Conservation (phyloP, 768 basidiomycete genomes). For the Pleurotus djamor region DNA sequence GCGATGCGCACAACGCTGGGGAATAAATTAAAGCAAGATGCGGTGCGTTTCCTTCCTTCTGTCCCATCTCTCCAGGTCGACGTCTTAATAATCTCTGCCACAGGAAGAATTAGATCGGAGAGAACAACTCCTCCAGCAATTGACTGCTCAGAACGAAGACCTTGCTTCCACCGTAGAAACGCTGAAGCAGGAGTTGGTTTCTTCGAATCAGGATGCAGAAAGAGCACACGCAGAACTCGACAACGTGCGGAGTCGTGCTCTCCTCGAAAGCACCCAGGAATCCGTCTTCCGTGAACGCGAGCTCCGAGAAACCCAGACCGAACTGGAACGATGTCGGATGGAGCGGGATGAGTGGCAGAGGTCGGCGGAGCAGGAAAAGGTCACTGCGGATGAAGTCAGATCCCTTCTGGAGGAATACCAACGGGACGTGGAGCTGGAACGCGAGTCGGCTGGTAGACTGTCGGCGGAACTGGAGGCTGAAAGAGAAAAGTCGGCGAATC, state of each 20-base stretch:
- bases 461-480: conserved; percentile 60
- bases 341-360: conserved; percentile 70
- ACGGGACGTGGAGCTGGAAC: conserved; percentile 67
- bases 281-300: conserved; percentile 71
- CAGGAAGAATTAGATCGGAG: conserved; percentile 98
- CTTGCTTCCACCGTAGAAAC: conserved; percentile 70
- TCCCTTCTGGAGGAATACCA: conserved; percentile 52
- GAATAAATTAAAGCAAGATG: conserved; percentile 94
- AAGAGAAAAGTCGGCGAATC: conserved; percentile 72
- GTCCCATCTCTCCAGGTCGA: neutral
- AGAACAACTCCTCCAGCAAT: conserved; percentile 77
- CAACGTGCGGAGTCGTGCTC: conserved; percentile 56
- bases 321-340: conserved; percentile 82
- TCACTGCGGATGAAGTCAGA: conserved; percentile 67
- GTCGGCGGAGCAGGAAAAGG: conserved; percentile 56
- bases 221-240: conserved; percentile 70
- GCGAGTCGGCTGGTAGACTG: conserved; percentile 56
- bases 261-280: conserved; percentile 73
- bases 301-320: conserved; percentile 77
- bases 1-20: conserved; percentile 92
- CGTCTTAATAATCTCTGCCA: conserved; percentile 18
- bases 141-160: conserved; percentile 79
- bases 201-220: conserved; percentile 74
- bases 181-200: conserved; percentile 75
- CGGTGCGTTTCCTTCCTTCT: conserved; percentile 49